Conservation (phyloP, 2,329 filamentous ascomycete genomes). For the Rhexocercosporidium sp. region DNA sequence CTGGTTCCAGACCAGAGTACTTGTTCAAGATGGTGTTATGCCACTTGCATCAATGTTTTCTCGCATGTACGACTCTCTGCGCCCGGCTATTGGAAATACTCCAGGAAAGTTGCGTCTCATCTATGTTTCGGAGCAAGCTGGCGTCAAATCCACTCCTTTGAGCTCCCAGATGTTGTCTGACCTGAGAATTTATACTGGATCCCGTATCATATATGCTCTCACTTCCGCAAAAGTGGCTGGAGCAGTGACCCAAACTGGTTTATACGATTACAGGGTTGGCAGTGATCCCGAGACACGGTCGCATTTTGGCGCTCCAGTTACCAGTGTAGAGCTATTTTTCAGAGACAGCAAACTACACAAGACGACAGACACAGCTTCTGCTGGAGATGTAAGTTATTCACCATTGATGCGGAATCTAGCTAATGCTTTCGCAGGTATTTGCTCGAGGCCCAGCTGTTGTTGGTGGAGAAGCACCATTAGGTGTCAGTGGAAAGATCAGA, state of each 20-base stretch:
- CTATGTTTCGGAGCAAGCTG: slow-evolving; percentile 76
- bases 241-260: slow-evolving; percentile 82
- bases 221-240: slow-evolving; percentile 85
- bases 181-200: slow-evolving; percentile 78
- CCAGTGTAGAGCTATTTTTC: slow-evolving; percentile 78
- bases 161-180: slow-evolving; percentile 76
- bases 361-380: slow-evolving; percentile 65
- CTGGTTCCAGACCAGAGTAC: slow-evolving; percentile 70
- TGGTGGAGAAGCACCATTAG: slow-evolving; percentile 67
- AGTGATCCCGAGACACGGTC: slow-evolving; percentile 47
- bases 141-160: slow-evolving; percentile 65
- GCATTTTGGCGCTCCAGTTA: slow-evolving; percentile 85
- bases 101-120: slow-evolving; percentile 81
- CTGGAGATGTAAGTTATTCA: slow-evolving; percentile 63
- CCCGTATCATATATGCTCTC: slow-evolving; percentile 84
- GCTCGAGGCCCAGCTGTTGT: slow-evolving; percentile 77
- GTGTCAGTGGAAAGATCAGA: slow-evolving; percentile 67
- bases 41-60: slow-evolving; percentile 68
- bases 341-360: slow-evolving; percentile 64
- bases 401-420: not conserved
- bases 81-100: slow-evolving; percentile 62
- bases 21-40: slow-evolving; percentile 75
- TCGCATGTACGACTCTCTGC: slow-evolving; percentile 62
- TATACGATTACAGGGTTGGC: slow-evolving; percentile 81
- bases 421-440: slow-evolving; percentile 59